Conservation (phyloP, 2,329 filamentous ascomycete species). For the Microdochium trichocladiopsis region DNA sequence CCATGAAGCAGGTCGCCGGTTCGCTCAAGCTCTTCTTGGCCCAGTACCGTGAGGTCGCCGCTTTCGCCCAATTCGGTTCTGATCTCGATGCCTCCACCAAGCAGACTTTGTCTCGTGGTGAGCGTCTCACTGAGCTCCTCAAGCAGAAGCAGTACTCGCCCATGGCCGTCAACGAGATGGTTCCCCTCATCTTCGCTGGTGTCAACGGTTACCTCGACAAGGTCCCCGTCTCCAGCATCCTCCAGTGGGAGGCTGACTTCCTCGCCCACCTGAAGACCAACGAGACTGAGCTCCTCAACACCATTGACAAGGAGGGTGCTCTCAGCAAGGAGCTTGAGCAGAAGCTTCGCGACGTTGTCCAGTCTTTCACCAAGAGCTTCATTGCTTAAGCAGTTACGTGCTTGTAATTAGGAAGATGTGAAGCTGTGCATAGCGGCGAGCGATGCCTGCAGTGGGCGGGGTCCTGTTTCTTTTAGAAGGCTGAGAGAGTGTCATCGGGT, state of each 20-base stretch:
- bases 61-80: constrained; percentile 99
- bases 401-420: constrained; percentile 22
- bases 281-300: constrained; percentile 74
- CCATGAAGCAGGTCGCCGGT: constrained; percentile 99
- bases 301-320: constrained; percentile 92
- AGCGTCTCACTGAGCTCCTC: constrained; percentile 95
- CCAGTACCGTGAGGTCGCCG: constrained; percentile 99
- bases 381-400: constrained; percentile 37
- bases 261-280: constrained; percentile 85
- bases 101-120: constrained; percentile 96
- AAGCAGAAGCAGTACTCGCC: constrained; percentile 99
- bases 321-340: constrained; percentile 91
- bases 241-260: constrained; percentile 93
- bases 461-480: constrained; percentile 39
- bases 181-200: constrained; percentile 98
- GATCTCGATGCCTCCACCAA: constrained; percentile 98
- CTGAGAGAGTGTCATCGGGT: constrained; percentile 36
- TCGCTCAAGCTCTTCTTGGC: constrained; percentile 99
- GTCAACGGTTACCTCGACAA: constrained; percentile 92
- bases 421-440: constrained; percentile 40
- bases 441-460: constrained; percentile 16
- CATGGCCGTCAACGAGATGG: constrained; percentile 99
- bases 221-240: constrained; percentile 86
- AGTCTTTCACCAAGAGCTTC: constrained; percentile 92
- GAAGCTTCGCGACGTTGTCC: constrained; percentile 70